phyloP scores from a whole-genome alignment of 2,329 filamentous ascomycete species.

The Fusarium sp. region DNA sequence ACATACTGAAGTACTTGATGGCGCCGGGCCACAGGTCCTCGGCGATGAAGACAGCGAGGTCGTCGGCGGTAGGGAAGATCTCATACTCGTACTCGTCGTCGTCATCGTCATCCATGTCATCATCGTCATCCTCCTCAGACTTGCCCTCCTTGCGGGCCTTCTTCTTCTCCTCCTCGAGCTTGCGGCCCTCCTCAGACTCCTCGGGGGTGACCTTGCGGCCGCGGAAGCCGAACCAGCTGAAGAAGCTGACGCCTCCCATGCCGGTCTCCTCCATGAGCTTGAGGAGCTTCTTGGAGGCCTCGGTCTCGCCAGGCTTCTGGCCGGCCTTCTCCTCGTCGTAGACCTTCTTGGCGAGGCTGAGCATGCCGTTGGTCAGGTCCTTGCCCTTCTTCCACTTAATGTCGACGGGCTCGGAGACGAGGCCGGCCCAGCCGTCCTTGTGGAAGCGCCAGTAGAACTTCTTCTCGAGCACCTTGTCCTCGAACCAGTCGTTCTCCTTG shows the following conservation, averaged over 20 bases:
- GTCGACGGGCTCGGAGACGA: constrained; percentile 89
- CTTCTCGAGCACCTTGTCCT: constrained; percentile 84
- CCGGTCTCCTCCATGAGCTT: constrained; percentile 70
- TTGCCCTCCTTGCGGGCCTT: constrained; percentile 63
- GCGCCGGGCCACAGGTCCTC: constrained; percentile 92
- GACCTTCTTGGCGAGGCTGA: constrained; percentile 78
- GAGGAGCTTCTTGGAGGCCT: constrained; percentile 64
- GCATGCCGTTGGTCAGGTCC: constrained; percentile 85
- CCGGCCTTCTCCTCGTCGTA: constrained; percentile 69
- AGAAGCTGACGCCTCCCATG: constrained; percentile 81
- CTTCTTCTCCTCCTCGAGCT: constrained; percentile 71
- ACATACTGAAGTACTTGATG: constrained; percentile 91
- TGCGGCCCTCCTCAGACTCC: constrained; percentile 73
- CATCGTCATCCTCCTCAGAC: constrained; percentile 56
- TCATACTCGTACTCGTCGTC: constrained; percentile 78
- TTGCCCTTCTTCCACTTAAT: constrained; percentile 86
- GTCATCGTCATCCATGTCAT: constrained; percentile 66
- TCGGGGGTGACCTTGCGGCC: constrained; percentile 77
- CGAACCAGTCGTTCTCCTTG: constrained; percentile 83
- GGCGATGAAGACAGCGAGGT: constrained; percentile 81
- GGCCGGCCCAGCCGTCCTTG: constrained; percentile 76
- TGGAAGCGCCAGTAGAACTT: constrained; percentile 87
- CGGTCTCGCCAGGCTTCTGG: constrained; percentile 58
- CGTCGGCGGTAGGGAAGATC: constrained; percentile 89
- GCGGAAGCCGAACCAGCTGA: constrained; percentile 87